Evolutionary conservation across 495 filamentous ascomycete genomes (phyloP).

Genomic region (Friedmanniomyces endolithicus): DNA sequence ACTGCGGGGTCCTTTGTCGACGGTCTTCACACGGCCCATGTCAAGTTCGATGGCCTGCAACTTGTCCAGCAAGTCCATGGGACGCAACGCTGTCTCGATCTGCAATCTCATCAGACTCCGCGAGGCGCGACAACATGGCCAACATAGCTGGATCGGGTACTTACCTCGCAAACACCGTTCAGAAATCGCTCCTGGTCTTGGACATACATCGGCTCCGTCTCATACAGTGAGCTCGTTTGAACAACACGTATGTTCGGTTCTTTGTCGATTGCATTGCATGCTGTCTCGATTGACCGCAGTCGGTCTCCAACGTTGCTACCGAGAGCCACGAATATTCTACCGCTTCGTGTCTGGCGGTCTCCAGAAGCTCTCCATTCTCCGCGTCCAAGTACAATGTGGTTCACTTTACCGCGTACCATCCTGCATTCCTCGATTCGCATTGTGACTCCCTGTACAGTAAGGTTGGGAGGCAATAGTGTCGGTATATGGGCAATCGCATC

Average conservation of each 20-base stretch:
- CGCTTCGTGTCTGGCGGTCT: background rate
- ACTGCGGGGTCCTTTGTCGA: slow-evolving; percentile 86
- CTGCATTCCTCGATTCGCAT: background rate
- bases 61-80: slow-evolving; percentile 59
- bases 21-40: slow-evolving; percentile 66
- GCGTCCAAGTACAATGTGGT: background rate
- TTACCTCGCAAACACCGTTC: slow-evolving; percentile 88
- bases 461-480: background rate
- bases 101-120: too few species aligned
- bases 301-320: slow-evolving; percentile 91
- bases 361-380: background rate
- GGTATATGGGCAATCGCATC: background rate
- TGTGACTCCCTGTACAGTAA: background rate
- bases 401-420: background rate
- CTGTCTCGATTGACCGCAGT: slow-evolving; percentile 65
- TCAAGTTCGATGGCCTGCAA: slow-evolving; percentile 71
- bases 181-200: slow-evolving; percentile 76
- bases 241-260: slow-evolving; percentile 54
- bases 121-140: background rate
- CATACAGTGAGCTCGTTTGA: slow-evolving; percentile 78
- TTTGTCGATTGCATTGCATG: slow-evolving; percentile 61
- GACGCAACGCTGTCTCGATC: slow-evolving; percentile 70
- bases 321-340: slow-evolving; percentile 48
- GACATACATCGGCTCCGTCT: slow-evolving; percentile 95
- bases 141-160: slow-evolving; percentile 13